These are phyloP conservation scores for Fomitopsis pulvina DNA, from an alignment of 768 basidiomycete species.

Conservation along the genomic window DNA sequence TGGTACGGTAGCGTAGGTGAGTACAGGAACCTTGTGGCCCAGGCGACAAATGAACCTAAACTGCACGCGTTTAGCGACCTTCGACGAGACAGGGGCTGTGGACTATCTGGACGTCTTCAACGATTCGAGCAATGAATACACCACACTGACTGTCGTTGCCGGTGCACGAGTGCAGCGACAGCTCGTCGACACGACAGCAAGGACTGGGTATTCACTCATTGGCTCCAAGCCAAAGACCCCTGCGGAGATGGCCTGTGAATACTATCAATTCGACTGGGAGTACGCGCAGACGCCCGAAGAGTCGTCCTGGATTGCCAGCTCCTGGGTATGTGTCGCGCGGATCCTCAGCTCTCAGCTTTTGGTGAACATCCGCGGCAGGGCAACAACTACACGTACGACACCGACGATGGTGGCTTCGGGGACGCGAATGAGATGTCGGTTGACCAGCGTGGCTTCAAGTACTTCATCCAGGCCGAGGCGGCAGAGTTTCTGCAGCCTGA, in stretches of 20 bases:
- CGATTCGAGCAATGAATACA: conserved; percentile 31
- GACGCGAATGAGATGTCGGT: conserved; percentile 44
- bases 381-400: conserved; percentile 53
- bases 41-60: too few species aligned
- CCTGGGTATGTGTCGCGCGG: conserved; percentile 36
- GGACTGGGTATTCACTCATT: conserved; percentile 42
- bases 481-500: conserved; percentile 40
- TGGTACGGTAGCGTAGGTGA: conserved; percentile 19
- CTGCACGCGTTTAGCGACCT: conserved; percentile 34
- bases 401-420: conserved; percentile 50
- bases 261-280: conserved; percentile 44
- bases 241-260: conserved; percentile 49
- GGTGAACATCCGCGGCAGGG: conserved; percentile 29
- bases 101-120: conserved; percentile 42
- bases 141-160: conserved; percentile 31
- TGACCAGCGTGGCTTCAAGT: conserved; percentile 56
- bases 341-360: background rate
- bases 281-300: conserved; percentile 48
- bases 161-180: conserved; percentile 33
- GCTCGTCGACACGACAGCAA: conserved; percentile 42
- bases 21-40: too few species aligned
- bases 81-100: conserved; percentile 38
- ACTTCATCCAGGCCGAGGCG: conserved; percentile 51
- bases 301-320: conserved; percentile 37
- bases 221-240: conserved; percentile 37